phyloP scores from a whole-genome alignment of 345 rosid species.

The Orychophragmus violaceus region DNA sequence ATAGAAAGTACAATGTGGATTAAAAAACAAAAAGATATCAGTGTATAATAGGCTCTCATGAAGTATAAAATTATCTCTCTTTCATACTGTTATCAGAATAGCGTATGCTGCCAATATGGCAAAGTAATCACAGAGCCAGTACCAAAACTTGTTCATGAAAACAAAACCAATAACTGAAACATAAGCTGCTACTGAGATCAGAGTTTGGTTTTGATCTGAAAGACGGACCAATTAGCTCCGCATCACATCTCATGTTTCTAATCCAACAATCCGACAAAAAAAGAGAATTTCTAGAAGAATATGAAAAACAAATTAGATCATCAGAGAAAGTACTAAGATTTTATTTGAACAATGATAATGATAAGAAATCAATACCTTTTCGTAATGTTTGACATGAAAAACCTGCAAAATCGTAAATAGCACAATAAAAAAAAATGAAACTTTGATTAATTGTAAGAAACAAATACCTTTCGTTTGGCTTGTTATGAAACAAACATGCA shows the following conservation, averaged over 20 bases:
- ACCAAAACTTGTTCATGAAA: neutral
- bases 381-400: too few relatives aligned
- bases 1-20: neutral
- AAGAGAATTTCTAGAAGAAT: neutral
- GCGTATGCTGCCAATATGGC: slow-evolving; percentile 27
- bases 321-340: too few relatives aligned
- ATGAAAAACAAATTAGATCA: neutral
- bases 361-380: too few relatives aligned
- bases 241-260: slow-evolving; percentile 21
- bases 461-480: too few relatives aligned
- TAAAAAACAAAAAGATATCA: neutral
- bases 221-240: slow-evolving; percentile 36
- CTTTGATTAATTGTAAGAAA: too few relatives aligned
- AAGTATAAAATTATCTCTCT: neutral
- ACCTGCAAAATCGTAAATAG: too few relatives aligned
- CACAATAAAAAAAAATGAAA: too few relatives aligned
- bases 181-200: slow-evolving; percentile 24
- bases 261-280: neutral
- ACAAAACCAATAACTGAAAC: neutral
- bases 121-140: slow-evolving; percentile 20
- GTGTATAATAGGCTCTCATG: slow-evolving; percentile 7
- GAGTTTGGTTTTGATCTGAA: slow-evolving; percentile 35
- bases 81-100: slow-evolving; percentile 26
- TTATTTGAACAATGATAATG: too few relatives aligned
- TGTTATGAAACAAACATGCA: too few relatives aligned